phyloP scores from a whole-genome alignment of 2,329 filamentous ascomycete species.

The Arthrobotrys megalospora region DNA sequence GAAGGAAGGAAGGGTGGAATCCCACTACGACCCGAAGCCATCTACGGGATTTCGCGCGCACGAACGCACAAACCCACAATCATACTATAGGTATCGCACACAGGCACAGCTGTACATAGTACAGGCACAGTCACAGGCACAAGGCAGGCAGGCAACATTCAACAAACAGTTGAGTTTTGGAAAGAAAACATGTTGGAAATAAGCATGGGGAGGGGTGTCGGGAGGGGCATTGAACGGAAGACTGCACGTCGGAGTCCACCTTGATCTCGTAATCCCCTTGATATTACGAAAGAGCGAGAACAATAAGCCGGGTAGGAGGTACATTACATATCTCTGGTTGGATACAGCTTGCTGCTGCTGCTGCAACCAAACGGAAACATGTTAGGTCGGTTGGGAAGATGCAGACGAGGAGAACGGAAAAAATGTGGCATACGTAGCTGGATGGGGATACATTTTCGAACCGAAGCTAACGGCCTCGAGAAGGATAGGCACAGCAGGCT shows the following conservation, averaged over 20 bases:
- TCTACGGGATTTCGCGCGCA: conserved; percentile 35
- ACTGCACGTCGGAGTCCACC: conserved; percentile 33
- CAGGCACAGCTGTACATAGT: not conserved
- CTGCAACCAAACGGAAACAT: conserved; percentile 28
- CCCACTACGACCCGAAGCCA: conserved; percentile 39
- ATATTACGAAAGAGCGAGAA: conserved; percentile 44
- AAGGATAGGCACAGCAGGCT: conserved; percentile 34
- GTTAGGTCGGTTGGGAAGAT: conserved; percentile 34
- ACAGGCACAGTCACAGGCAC: conserved; percentile 8
- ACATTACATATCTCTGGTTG: conserved; percentile 37
- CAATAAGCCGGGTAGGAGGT: not conserved
- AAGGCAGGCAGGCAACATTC: conserved; percentile 5
- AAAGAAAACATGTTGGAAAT: conserved; percentile 44
- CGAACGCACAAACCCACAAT: not conserved
- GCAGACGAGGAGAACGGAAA: conserved; percentile 2
- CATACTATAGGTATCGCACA: conserved; percentile 1
- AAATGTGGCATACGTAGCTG: conserved; percentile 45
- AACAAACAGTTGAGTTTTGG: conserved; percentile 26
- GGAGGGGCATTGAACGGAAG: conserved; percentile 55
- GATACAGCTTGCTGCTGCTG: not conserved
- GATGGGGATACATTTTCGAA: conserved; percentile 25
- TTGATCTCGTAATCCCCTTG: conserved; percentile 52
- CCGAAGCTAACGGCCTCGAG: conserved; percentile 25
- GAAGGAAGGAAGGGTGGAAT: conserved; percentile 25
- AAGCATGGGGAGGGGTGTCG: conserved; percentile 16